Conservation (phyloP, 495 filamentous ascomycete genomes). For the Lentithecium fluviatile region DNA sequence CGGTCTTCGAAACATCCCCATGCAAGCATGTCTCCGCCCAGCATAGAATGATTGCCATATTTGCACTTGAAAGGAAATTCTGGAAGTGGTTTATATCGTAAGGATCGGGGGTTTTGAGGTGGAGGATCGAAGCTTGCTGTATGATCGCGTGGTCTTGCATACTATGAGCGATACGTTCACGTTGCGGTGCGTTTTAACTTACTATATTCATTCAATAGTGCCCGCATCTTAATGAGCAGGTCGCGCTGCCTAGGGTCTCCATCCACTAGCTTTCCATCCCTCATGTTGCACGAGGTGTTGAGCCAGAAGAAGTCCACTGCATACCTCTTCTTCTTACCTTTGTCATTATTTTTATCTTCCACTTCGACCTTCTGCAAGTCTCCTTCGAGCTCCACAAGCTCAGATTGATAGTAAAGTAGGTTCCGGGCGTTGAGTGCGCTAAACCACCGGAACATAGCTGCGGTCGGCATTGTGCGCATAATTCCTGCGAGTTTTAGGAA, state of each 20-base stretch:
- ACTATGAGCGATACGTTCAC: neutral
- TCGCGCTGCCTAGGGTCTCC: constrained; percentile 8
- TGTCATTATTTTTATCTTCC: constrained; percentile 2
- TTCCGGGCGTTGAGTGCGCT: constrained; percentile 35
- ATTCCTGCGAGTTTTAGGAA: neutral
- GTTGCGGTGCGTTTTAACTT: neutral
- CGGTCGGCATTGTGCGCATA: neutral
- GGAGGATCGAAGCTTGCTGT: constrained; percentile 2
- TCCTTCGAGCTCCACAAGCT: constrained; percentile 34
- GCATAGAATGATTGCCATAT: neutral
- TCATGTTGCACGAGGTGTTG: neutral
- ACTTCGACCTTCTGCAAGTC: constrained; percentile 20
- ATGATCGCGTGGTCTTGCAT: constrained; percentile 24
- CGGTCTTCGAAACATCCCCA: neutral
- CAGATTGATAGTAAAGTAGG: constrained; percentile 40
- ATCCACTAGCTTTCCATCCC: neutral
- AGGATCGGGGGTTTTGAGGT: neutral
- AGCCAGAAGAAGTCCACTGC: constrained; percentile 4
- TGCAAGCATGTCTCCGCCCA: neutral
- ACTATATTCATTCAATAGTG: constrained; percentile 26
- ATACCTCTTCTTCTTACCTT: constrained; percentile 1
- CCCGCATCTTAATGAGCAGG: constrained; percentile 12
- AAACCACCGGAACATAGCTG: constrained; percentile 34
- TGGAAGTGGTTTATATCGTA: constrained; percentile 1
- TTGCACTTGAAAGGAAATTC: neutral